A percentile compares a stretch with the other conserved stretches of the same genome.
These are phyloP conservation scores for Cucurbita argyrosperma DNA, from an alignment of 306 rosid genomes.

Conservation along the genomic window DNA sequence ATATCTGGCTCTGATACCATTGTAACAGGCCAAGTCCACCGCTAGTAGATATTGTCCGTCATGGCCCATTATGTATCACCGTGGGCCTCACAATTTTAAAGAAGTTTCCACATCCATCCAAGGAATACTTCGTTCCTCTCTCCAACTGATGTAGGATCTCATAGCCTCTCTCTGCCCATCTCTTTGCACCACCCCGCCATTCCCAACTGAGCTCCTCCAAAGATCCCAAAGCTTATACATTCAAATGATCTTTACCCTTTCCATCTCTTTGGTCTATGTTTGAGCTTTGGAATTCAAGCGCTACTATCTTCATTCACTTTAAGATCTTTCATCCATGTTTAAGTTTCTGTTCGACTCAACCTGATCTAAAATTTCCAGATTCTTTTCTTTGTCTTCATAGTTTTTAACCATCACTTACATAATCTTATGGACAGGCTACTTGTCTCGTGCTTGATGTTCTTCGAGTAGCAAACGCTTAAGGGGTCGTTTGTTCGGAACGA, in stretches of 20 bases:
- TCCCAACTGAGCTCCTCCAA: no score
- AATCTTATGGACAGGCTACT: conserved; percentile 46
- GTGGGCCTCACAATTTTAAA: no score
- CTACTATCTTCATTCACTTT: not conserved
- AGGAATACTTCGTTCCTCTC: no score
- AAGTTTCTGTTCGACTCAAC: not conserved
- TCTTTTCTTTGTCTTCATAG: not conserved
- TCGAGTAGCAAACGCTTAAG: conserved; percentile 70
- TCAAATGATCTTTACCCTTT: not conserved
- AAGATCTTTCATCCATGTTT: not conserved
- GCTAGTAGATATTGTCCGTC: no score
- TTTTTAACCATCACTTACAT: not conserved
- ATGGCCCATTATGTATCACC: no score
- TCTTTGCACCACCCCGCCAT: no score
- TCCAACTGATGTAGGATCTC: no score
- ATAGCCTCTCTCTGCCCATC: no score
- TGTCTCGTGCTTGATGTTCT: conserved; percentile 90
- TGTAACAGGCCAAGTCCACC: no score
- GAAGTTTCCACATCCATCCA: no score
- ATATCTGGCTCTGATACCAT: no score
- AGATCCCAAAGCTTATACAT: not conserved
- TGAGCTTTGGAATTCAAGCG: not conserved
- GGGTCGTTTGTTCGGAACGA: not conserved
- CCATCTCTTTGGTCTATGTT: conserved; percentile 13
- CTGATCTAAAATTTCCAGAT: not conserved